Base-by-base conservation (phyloP, 805 yeast species). In the Kurtzmaniella cleridarum region DNA sequence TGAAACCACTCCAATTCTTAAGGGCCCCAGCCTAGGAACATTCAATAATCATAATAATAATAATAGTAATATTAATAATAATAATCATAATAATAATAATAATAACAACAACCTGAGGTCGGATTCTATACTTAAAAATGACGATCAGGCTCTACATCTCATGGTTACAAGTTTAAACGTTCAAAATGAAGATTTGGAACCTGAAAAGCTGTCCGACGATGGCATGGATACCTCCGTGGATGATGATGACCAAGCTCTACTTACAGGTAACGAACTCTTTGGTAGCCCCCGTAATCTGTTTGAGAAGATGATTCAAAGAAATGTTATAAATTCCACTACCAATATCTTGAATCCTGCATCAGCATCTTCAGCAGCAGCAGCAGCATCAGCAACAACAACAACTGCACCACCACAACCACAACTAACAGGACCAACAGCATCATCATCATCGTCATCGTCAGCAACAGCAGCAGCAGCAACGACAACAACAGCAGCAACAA, bases 231-330 rank as follows among this genome's bases (percentile, higher is more conserved):
- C 29, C 28, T 38, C 41, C 13, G 35, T 39, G 27, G 38, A 38
- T n/a, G 43, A 46, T 23, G 51, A 48, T 13, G 49, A 50, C 15
- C 67, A 62, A 15, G 73, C 62, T 34, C 53, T 68, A 13, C 53
- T 67, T 54, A 53, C 60, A 10, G 64, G 65, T 5, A 57, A 56
- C 33, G 73, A 68, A 49, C 52, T 68, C 32, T 68, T 68, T 47
- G 73, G 73, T 1, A 60, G 70, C 3, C 64, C 68, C 6, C 47
- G 64, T 36, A 59, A 60, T 33, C 62, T 66, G 27, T 64, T 63
- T 46, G 70, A 63, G 35, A 57, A 56, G 43, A 50, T 52, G 26
- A 49, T 51, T 2, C 54, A 51, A 33, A 27, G 35, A 26, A 32
- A 35, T 32, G 38, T 36, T 18, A 23, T 14, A 11, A n/a, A 14